A percentile compares a stretch with the other conserved stretches of the same genome.
These are phyloP conservation scores for Bruguiera sexangula DNA, from an alignment of 345 rosid genomes.

Conservation along the genomic window DNA sequence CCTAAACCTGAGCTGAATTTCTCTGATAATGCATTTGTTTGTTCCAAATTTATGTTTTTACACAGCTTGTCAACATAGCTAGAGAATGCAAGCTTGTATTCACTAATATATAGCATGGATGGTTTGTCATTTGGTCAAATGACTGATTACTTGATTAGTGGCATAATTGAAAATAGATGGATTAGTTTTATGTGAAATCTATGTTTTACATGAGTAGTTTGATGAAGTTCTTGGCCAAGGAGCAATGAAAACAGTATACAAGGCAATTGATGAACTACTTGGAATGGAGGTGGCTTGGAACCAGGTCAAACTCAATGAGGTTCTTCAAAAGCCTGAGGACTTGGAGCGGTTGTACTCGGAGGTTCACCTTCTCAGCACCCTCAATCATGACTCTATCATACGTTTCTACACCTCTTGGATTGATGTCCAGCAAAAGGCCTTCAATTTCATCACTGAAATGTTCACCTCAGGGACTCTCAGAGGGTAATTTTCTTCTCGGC, in stretches of 20 bases:
- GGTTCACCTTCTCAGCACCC: constrained; percentile 82
- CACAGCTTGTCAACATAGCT: background rate
- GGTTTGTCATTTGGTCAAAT: background rate
- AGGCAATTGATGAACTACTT: constrained; percentile 62
- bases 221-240: constrained; percentile 71
- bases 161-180: background rate
- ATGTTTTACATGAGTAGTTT: constrained; percentile 32
- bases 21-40: too few relatives aligned
- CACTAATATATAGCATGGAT: background rate
- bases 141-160: background rate
- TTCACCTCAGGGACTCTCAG: constrained; percentile 82
- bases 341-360: constrained; percentile 76
- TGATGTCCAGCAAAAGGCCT: constrained; percentile 45
- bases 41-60: too few relatives aligned
- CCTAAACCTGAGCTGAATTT: too few relatives aligned
- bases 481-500: constrained; percentile 36
- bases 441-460: constrained; percentile 89
- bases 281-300: constrained; percentile 90
- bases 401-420: constrained; percentile 76
- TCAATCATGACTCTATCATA: constrained; percentile 63
- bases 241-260: constrained; percentile 83
- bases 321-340: constrained; percentile 63
- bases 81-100: background rate
- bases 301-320: constrained; percentile 53
- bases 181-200: background rate